Evolutionary conservation across 257 asterid species (phyloP), one percentile per base, ranked within the genome.

Genomic region (Solanum sitiens): DNA sequence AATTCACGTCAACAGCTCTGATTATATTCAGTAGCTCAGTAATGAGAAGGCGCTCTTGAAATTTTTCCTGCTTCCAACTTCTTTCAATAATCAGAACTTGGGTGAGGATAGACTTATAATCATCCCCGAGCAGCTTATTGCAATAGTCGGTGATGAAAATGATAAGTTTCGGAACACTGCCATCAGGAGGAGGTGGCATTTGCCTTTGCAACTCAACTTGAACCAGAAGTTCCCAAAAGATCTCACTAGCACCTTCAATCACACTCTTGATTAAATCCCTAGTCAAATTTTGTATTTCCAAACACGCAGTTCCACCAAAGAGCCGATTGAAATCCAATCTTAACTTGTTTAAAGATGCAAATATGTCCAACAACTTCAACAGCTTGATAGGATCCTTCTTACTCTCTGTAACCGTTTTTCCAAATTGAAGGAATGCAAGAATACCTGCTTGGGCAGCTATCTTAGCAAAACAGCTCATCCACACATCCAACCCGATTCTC

Each of bases 311-410:
- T 20, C 98, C 98, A 85, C 98, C 98, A 71, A 96, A 96, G 39
- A 96, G 97, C 33, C 96, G 89, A 87, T 96, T 96, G 89, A 96
- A 96, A 91, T 96, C 99, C 93, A 95, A 87, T 77, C 99, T 91
- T 68, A 96, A 90, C 92, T 94, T 95, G 91, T 92, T 95, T 73
- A 96, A 90, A 63, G 96, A 95, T 39, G 98, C 92, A 89, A 96
- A 96, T 59, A 96, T 94, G 80, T 96, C 99, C 45, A 96, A 90
- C 84, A 94, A 92, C 80, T 95, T 95, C 89, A 95, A 86, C 18
- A 94, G 92, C 91, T 96, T 96, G 89, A 94, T 93, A 1, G 99
- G 98, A 90, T 96, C 99, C 90, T 96, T 96, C 92, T 95, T 96
- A 83, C 99, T 93, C 88, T 95, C 98, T 0, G 99, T 90, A 25